Evolutionary conservation across 2,329 filamentous ascomycete genomes (phyloP).

Genomic region (Calycina herbarum): DNA sequence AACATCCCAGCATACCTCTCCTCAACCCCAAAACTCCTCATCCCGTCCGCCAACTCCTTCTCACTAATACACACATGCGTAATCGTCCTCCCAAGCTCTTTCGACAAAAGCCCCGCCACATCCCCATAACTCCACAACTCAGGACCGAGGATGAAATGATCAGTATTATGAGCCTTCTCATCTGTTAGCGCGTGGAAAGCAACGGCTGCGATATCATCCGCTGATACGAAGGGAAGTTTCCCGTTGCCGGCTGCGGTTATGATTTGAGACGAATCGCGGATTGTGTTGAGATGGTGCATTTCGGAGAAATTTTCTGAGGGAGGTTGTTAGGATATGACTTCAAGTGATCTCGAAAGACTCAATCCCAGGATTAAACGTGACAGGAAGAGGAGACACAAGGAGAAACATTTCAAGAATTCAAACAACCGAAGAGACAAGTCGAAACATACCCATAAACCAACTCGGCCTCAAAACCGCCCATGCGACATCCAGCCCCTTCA

Average conservation of each 20-base stretch:
- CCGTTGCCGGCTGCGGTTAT: conserved; percentile 47
- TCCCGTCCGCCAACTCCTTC: conserved; percentile 16
- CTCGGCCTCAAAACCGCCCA: conserved; percentile 47
- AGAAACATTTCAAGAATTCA: not conserved
- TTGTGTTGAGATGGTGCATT: conserved; percentile 34
- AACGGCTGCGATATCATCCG: conserved; percentile 48
- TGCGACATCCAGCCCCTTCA: conserved; percentile 42
- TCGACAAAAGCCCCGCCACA: conserved; percentile 25
- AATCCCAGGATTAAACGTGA: too few relatives aligned
- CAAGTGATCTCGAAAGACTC: too few relatives aligned
- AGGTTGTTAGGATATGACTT: not conserved
- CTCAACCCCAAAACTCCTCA: conserved; percentile 17
- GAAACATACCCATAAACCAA: conserved; percentile 48
- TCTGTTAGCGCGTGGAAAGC: conserved; percentile 44
- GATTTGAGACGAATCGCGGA: conserved; percentile 43
- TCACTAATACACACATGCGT: conserved; percentile 25
- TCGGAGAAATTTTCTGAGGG: conserved; percentile 47
- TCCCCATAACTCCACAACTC: conserved; percentile 39
- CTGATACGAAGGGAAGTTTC: conserved; percentile 48
- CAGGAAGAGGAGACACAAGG: not conserved
- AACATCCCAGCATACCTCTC: conserved; percentile 24
- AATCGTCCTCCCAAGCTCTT: conserved; percentile 22
- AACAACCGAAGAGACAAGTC: not conserved
- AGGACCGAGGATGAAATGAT: conserved; percentile 40
- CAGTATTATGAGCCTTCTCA: conserved; percentile 42